Base-by-base conservation (phyloP, 78 protist genomes). In the Planoprotostelium fungivorum region DNA sequence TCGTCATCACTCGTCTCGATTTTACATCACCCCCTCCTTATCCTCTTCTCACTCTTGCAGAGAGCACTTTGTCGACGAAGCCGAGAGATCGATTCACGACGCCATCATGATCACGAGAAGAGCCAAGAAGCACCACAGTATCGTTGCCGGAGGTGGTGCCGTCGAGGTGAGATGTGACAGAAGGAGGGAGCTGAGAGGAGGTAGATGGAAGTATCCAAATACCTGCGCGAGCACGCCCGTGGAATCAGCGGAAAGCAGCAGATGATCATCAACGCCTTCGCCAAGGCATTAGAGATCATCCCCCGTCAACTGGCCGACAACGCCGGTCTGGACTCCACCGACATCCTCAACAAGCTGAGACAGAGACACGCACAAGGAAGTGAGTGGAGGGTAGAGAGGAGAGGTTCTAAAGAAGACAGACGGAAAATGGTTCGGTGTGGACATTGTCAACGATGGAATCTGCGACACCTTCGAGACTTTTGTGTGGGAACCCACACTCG, bases 101-200 rank as follows among this genome's bases (percentile, higher is more conserved):
- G 97, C 99, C 29, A 94, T 99, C 93, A 96, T 97, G 98, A 94
- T 98, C 38, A 99, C 98, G 36, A 89, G 98, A 37, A 89, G 99
- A 0, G 97, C 99, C 35, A 39, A 97, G 63, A 93, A 97, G 94
- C 94, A 95, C 92, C 29, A 93, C 9, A n/a, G 93, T 0, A 97
- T 98, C 28, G 98, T 96, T 9, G 98, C 99, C 5, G 99, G 99
- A 29, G 99, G 99, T 83, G 99, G 99, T 29, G 99, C 99, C 31
- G 96, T 98, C 92, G 99, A 99, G 94, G 92, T 96, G 95, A 92
- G 84, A 5, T 16, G 63, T 36, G 5, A 25, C 37, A 36, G 16
- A 85, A 5, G 63, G 16, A 85, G 5, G 63, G 16, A 85, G 16
- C 5, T 36, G 5, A 25, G 16, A 25, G 37, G 63, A 25, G 5